Evolutionary conservation across 805 yeast species (phyloP).

Genomic region (Saccharomyces cerevisiae): DNA sequence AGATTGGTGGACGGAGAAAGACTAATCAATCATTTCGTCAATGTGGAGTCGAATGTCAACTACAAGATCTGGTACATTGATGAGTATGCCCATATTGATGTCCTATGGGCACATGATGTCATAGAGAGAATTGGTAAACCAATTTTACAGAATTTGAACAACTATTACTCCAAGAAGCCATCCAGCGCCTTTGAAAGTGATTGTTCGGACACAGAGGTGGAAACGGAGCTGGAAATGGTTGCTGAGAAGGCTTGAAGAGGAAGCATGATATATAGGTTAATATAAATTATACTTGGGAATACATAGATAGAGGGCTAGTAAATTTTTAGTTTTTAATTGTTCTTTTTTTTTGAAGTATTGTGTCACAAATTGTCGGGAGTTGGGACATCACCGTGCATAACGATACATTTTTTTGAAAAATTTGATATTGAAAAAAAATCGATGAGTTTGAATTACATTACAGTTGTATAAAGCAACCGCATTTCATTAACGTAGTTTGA

Average conservation of each 20-base stretch:
- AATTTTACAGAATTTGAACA: constrained; percentile 30
- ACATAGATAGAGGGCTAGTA: background rate
- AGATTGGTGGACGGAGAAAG: constrained; percentile 70
- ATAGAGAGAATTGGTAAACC: constrained; percentile 53
- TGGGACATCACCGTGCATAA: background rate
- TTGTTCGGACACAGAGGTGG: background rate
- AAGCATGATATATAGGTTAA: background rate
- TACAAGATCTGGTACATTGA: constrained; percentile 36
- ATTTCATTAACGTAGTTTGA: background rate
- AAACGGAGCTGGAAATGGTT: background rate
- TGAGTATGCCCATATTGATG: constrained; percentile 80
- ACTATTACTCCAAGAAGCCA: background rate
- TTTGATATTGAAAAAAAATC: background rate
- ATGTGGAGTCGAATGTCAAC: constrained; percentile 39
- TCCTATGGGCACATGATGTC: constrained; percentile 85
- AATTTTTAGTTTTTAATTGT: background rate
- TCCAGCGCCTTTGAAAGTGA: background rate
- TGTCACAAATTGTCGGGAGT: background rate
- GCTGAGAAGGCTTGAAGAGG: background rate
- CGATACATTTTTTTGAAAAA: background rate
- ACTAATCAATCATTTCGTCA: constrained; percentile 54
- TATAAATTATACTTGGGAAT: background rate
- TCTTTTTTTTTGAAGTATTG: background rate
- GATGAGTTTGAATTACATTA: background rate
- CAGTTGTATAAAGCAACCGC: background rate